phyloP scores from a whole-genome alignment of 2,329 filamentous ascomycete genomes.

The Plectosphaerella plurivora region DNA sequence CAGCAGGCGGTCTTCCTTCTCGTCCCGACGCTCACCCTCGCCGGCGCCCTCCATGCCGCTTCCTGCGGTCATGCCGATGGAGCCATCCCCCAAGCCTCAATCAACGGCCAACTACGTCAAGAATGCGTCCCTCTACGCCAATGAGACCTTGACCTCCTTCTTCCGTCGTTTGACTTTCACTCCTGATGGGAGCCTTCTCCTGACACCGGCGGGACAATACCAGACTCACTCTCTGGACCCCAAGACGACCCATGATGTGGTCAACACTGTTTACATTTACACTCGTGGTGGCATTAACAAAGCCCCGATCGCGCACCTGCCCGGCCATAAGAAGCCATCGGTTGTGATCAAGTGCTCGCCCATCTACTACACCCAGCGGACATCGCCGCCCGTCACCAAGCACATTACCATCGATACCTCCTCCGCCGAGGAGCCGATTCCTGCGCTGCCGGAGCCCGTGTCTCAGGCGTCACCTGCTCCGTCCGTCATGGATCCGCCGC shows the following conservation, averaged over 20 bases:
- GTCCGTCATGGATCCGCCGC: conserved; percentile 80
- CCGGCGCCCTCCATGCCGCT: conserved; percentile 91
- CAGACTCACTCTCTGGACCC: conserved; percentile 65
- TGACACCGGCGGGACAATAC: conserved; percentile 94
- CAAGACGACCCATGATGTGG: conserved; percentile 78
- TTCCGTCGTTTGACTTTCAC: conserved; percentile 92
- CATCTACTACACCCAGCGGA: conserved; percentile 76
- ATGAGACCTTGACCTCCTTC: conserved; percentile 95
- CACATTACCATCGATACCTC: conserved; percentile 95
- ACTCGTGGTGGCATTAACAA: conserved; percentile 95
- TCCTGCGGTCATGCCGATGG: conserved; percentile 91
- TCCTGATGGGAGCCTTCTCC: conserved; percentile 86
- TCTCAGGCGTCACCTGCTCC: conserved; percentile 53
- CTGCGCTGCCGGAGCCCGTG: conserved; percentile 77
- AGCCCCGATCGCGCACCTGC: conserved; percentile 88
- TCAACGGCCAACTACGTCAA: conserved; percentile 60
- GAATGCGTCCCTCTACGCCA: conserved; percentile 89
- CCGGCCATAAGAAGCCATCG: conserved; percentile 96
- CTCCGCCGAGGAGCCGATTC: conserved; percentile 77
- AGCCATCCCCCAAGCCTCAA: conserved; percentile 77
- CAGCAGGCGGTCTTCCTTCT: conserved; percentile 74
- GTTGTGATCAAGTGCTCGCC: conserved; percentile 95
- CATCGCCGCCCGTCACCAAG: conserved; percentile 64
- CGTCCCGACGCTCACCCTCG: conserved; percentile 75
- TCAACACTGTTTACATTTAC: conserved; percentile 98